phyloP scores from a whole-genome alignment of 768 basidiomycete species.

The Russula foetens region DNA sequence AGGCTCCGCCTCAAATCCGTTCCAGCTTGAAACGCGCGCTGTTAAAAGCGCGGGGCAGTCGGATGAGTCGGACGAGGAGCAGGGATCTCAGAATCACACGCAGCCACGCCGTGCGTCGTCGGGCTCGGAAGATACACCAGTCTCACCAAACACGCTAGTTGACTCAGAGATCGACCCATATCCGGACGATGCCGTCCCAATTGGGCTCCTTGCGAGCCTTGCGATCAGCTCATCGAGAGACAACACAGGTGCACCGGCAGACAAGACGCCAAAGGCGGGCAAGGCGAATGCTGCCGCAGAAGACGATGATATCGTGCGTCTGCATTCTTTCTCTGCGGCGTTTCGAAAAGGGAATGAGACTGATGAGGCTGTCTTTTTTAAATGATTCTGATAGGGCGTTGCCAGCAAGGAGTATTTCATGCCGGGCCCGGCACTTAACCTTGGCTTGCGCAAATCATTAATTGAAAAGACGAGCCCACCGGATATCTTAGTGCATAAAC shows the following conservation, averaged over 20 bases:
- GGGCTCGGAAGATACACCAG: conserved; percentile 14
- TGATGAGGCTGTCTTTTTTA: neutral
- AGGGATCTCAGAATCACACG: neutral
- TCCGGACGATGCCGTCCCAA: conserved; percentile 59
- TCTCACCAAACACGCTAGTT: conserved; percentile 23
- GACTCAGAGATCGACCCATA: conserved; percentile 26
- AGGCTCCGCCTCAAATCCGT: conserved; percentile 33
- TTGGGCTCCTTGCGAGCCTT: conserved; percentile 68
- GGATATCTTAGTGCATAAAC: conserved; percentile 71
- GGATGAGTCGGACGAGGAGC: conserved; percentile 21
- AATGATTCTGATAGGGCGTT: conserved; percentile 46
- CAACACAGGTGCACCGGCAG: conserved; percentile 24
- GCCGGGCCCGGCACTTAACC: conserved; percentile 71
- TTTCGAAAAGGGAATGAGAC: neutral
- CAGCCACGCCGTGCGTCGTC: conserved; percentile 2
- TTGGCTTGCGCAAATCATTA: conserved; percentile 57
- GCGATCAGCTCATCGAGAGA: conserved; percentile 49
- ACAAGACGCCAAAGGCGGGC: conserved; percentile 16
- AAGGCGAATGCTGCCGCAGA: conserved; percentile 20
- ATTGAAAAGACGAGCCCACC: conserved; percentile 77
- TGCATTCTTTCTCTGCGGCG: conserved; percentile 1
- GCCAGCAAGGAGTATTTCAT: conserved; percentile 75
- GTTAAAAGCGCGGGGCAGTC: conserved; percentile 23
- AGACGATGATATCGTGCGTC: conserved; percentile 25
- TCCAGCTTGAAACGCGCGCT: conserved; percentile 35